Evolutionary conservation across 148 eudicot species (phyloP).

Genomic region (Vaccinium macrocarpon): DNA sequence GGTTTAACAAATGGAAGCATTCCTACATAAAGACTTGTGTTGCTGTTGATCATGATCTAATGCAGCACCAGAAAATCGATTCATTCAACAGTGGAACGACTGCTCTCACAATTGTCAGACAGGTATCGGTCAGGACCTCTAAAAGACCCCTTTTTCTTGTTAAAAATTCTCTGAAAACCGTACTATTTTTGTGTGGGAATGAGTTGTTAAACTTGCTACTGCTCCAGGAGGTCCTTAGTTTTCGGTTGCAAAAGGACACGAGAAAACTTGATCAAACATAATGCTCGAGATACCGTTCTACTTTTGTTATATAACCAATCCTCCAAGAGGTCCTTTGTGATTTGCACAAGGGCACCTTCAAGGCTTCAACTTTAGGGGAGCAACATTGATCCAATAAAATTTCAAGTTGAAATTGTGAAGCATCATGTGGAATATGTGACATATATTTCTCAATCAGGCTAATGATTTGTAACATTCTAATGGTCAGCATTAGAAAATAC

Average conservation of each 20-base stretch:
- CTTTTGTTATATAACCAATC: no score
- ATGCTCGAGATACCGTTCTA: no score
- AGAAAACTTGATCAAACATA: no score
- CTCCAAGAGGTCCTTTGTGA: no score
- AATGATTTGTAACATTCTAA: neutral
- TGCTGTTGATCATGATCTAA: constrained; percentile 66
- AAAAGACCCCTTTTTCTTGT: no score
- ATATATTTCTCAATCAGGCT: neutral
- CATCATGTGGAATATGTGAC: neutral
- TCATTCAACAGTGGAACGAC: constrained; percentile 82
- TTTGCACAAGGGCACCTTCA: no score
- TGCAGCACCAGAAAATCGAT: constrained; percentile 64
- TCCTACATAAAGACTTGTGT: constrained; percentile 85
- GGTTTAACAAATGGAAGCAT: constrained; percentile 69
- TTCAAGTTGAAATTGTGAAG: neutral
- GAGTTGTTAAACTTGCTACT: neutral
- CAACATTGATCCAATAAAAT: no score
- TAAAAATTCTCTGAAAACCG: neutral
- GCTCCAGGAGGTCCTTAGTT: neutral
- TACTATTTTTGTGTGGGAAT: neutral
- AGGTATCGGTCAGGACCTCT: constrained; percentile 41
- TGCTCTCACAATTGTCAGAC: constrained; percentile 80
- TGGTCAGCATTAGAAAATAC: neutral
- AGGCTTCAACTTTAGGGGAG: no score
- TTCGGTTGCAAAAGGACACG: no score